Evolutionary conservation across 805 yeast genomes (phyloP).

Genomic region (Yarrowia yakushimensis): DNA sequence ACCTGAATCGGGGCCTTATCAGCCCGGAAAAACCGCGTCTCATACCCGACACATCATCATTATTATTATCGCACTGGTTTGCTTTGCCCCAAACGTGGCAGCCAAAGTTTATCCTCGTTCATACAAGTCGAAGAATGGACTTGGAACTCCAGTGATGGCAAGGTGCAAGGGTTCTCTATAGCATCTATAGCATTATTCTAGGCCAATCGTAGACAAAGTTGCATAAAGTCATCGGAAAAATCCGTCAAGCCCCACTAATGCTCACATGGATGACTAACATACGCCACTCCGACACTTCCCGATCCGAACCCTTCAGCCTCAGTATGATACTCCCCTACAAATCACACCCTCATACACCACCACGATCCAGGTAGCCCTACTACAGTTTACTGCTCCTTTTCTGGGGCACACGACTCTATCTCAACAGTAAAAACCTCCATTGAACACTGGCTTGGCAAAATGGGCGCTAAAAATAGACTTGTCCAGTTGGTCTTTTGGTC

Average conservation of each 20-base stretch:
- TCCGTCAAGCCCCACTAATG: neutral
- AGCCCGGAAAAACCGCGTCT: neutral
- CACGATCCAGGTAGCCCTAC: neutral
- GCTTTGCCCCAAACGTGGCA: slow-evolving; percentile 24
- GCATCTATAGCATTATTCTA: no score
- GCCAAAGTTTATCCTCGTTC: slow-evolving; percentile 11
- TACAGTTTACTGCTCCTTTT: neutral
- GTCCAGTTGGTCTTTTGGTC: neutral
- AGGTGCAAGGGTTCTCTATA: no score
- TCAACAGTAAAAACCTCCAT: neutral
- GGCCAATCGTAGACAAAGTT: no score
- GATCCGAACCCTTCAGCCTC: neutral
- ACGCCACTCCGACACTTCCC: neutral
- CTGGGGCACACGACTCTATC: neutral
- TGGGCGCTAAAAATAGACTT: neutral
- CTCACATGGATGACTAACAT: neutral
- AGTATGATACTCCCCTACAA: neutral
- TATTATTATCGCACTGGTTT: neutral
- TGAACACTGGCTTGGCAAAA: neutral
- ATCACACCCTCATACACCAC: neutral
- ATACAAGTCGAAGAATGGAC: neutral
- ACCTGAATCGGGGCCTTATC: neutral
- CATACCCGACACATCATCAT: neutral
- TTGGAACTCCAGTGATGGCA: neutral
- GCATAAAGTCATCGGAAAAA: no score